A percentile compares a stretch with the other conserved stretches of the same genome.
Conservation (phyloP, 768 basidiomycete genomes). For the Omphalotus guepiniiformis region DNA sequence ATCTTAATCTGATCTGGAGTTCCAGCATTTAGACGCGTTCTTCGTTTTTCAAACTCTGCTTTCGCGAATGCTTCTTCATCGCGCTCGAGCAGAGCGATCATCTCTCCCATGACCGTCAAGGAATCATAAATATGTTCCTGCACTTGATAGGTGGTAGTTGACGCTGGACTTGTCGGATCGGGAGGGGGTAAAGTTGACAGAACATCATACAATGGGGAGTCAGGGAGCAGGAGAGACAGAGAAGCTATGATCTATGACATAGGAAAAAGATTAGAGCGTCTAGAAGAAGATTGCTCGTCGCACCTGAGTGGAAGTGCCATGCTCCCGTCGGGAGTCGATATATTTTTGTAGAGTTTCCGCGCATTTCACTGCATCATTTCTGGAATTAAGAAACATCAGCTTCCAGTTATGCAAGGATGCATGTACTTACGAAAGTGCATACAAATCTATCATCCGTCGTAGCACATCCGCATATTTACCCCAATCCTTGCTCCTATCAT, state of each 20-base stretch:
- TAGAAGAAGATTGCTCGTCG: slow-evolving; percentile 11
- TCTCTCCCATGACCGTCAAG: slow-evolving; percentile 68
- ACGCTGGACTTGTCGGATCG: slow-evolving; percentile 69
- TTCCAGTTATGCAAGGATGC: not conserved
- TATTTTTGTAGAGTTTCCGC: slow-evolving; percentile 80
- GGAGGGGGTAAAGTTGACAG: slow-evolving; percentile 68
- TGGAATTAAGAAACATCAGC: slow-evolving; percentile 23
- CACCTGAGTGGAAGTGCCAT: slow-evolving; percentile 62
- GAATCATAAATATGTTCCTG: slow-evolving; percentile 67
- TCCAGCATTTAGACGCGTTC: slow-evolving; percentile 70
- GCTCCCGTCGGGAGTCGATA: slow-evolving; percentile 54
- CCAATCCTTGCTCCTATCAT: slow-evolving; percentile 63
- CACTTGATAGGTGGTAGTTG: slow-evolving; percentile 50
- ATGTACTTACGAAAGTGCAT: slow-evolving; percentile 50
- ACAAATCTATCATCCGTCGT: slow-evolving; percentile 51
- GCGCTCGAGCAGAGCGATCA: slow-evolving; percentile 57
- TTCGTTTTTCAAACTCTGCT: slow-evolving; percentile 71
- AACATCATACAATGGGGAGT: slow-evolving; percentile 57
- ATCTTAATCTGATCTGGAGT: slow-evolving; percentile 53
- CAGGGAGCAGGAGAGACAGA: slow-evolving; percentile 69
- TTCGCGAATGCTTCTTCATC: slow-evolving; percentile 55
- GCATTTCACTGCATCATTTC: slow-evolving; percentile 73
- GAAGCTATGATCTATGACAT: slow-evolving; percentile 56
- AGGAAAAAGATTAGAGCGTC: slow-evolving; percentile 2
- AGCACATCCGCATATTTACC: slow-evolving; percentile 51